A percentile compares a stretch with the other conserved stretches of the same genome.
phyloP scores from a whole-genome alignment of 139 green algal species.

The Volvox africanus region DNA sequence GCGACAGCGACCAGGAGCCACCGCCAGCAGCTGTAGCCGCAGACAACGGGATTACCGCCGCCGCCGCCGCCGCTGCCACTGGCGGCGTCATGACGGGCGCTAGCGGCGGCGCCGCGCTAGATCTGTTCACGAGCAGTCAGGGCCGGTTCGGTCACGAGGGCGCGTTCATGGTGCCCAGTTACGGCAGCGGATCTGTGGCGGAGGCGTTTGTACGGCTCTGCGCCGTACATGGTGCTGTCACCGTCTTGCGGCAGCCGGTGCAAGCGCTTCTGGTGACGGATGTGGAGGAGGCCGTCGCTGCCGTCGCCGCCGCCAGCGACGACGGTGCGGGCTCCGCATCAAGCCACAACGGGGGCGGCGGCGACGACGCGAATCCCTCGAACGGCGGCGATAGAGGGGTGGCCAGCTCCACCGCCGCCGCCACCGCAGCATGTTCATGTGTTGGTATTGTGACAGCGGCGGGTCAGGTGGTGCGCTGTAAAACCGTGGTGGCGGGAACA shows the following conservation, averaged over 20 bases:
- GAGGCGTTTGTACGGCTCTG: conserved; percentile 66
- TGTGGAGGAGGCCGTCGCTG: background rate
- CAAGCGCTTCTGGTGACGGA: conserved; percentile 45
- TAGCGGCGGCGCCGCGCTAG: conserved; percentile 46
- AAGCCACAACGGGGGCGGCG: background rate
- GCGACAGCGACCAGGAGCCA: conserved; percentile 39
- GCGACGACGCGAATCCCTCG: background rate
- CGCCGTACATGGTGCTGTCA: conserved; percentile 68
- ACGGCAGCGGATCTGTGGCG: conserved; percentile 76
- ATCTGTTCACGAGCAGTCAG: conserved; percentile 65
- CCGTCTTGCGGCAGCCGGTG: conserved; percentile 62
- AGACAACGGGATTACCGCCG: background rate
- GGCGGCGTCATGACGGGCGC: background rate
- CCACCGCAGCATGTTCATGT: background rate
- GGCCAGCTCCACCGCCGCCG: background rate
- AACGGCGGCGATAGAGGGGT: background rate
- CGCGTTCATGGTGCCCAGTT: conserved; percentile 79
- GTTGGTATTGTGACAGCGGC: conserved; percentile 1
- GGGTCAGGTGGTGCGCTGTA: conserved; percentile 40
- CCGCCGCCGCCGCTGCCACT: background rate
- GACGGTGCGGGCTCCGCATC: background rate
- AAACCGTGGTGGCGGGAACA: background rate
- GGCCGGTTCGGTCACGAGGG: conserved; percentile 59
- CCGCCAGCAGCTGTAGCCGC: background rate
- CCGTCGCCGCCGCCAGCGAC: background rate